phyloP scores from a whole-genome alignment of 306 rosid species.

The Prunus kanzakura region DNA sequence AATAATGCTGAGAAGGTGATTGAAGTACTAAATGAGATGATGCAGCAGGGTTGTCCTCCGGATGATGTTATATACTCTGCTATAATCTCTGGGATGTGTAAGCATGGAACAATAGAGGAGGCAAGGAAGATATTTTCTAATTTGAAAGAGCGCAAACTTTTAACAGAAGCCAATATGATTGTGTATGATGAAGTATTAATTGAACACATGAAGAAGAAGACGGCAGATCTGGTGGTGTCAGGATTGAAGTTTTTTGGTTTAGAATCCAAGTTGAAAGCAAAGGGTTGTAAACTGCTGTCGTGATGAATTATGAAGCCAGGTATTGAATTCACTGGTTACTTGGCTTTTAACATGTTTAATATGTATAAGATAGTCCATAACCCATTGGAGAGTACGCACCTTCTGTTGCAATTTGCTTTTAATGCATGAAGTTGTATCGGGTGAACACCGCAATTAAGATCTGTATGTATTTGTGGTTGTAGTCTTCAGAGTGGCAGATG shows the following conservation, averaged over 20 bases:
- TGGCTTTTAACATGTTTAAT: conserved; percentile 1
- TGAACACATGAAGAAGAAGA: conserved; percentile 80
- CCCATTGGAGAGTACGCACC: neutral
- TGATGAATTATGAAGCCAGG: conserved; percentile 29
- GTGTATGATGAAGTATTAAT: conserved; percentile 72
- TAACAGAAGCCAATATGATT: conserved; percentile 65
- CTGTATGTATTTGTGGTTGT: neutral
- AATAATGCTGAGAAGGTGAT: conserved; percentile 55
- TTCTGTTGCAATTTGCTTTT: neutral
- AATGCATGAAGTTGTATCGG: neutral
- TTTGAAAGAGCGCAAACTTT: conserved; percentile 47
- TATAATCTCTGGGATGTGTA: conserved; percentile 71
- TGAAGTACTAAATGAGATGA: conserved; percentile 65
- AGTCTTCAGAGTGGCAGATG: neutral
- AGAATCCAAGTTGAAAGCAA: conserved; percentile 74
- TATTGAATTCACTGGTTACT: neutral
- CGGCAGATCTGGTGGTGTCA: conserved; percentile 66
- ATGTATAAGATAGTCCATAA: neutral
- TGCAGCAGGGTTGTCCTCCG: conserved; percentile 61
- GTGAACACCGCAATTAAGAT: neutral
- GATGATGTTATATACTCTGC: conserved; percentile 46
- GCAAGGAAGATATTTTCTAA: conserved; percentile 67
- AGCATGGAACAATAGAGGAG: conserved; percentile 75
- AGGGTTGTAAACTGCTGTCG: conserved; percentile 54
- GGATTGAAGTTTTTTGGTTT: conserved; percentile 82